Percentiles rank a stretch among this genome's conserved stretches.
phyloP scores from a whole-genome alignment of 352 stramenopile genomes.

The Pythium graminicola region DNA sequence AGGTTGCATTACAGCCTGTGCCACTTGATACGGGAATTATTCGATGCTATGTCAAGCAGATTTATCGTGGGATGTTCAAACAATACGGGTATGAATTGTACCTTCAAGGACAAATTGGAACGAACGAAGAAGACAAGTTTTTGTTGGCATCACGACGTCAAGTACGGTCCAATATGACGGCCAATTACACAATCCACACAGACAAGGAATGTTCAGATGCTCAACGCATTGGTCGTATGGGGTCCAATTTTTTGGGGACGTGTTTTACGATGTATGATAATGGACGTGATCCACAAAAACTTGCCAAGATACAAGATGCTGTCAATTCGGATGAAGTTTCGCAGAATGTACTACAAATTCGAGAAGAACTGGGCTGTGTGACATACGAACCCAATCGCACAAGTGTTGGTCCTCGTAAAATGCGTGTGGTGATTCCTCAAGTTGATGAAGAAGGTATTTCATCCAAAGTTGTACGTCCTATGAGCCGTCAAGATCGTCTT shows the following conservation, averaged over 20 bases:
- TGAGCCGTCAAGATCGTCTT: constrained; percentile 79
- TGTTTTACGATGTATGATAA: constrained; percentile 87
- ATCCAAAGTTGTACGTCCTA: constrained; percentile 78
- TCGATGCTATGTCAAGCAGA: constrained; percentile 83
- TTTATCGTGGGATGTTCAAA: constrained; percentile 84
- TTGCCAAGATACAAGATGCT: constrained; percentile 83
- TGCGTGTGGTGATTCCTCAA: constrained; percentile 76
- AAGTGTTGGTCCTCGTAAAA: constrained; percentile 79
- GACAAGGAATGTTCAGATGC: constrained; percentile 70
- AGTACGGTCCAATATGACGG: constrained; percentile 85
- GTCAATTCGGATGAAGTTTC: constrained; percentile 60
- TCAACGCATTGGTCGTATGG: constrained; percentile 80
- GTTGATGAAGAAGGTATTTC: constrained; percentile 75
- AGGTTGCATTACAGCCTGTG: constrained; percentile 68
- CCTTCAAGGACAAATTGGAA: constrained; percentile 76
- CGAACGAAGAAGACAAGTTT: constrained; percentile 78
- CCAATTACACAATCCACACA: constrained; percentile 83
- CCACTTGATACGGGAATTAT: constrained; percentile 81
- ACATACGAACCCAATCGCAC: constrained; percentile 86
- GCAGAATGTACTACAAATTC: constrained; percentile 84
- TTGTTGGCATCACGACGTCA: constrained; percentile 66
- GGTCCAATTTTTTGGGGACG: constrained; percentile 83
- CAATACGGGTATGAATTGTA: constrained; percentile 84
- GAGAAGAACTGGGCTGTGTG: constrained; percentile 76
- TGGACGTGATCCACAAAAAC: constrained; percentile 80